A percentile compares a stretch with the other conserved stretches of the same genome.
These are phyloP conservation scores for Fusarium sp. DNA, from an alignment of 2,329 filamentous ascomycete genomes.

Conservation along the genomic window DNA sequence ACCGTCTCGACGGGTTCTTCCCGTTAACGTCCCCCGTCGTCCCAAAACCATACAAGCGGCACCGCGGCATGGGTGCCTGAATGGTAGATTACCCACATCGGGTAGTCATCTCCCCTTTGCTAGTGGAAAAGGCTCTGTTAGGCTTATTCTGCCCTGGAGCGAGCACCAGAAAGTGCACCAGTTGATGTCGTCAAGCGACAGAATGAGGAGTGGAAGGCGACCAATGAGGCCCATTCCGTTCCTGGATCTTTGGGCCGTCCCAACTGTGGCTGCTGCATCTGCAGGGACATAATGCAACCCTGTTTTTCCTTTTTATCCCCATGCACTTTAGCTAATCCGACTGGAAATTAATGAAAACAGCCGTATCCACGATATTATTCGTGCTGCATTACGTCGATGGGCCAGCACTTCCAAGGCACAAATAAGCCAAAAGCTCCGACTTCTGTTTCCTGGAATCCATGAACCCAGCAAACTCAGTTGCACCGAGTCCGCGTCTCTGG, in stretches of 20 bases:
- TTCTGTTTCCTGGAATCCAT: slow-evolving; percentile 16
- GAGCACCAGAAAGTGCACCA: slow-evolving; percentile 9
- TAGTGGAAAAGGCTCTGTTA: slow-evolving; percentile 30
- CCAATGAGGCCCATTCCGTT: slow-evolving; percentile 36
- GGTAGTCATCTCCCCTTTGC: slow-evolving; percentile 42
- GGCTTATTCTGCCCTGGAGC: slow-evolving; percentile 33
- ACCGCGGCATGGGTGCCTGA: slow-evolving; percentile 29
- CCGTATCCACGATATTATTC: slow-evolving; percentile 18
- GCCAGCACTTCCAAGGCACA: slow-evolving; percentile 37
- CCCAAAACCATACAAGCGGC: slow-evolving; percentile 33
- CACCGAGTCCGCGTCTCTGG: slow-evolving; percentile 20
- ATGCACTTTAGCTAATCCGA: slow-evolving; percentile 21
- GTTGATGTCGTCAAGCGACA: slow-evolving; percentile 41
- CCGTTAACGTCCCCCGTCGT: slow-evolving; percentile 35
- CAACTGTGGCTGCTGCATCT: slow-evolving; percentile 26
- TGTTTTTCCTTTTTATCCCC: slow-evolving; percentile 22
- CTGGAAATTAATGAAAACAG: slow-evolving; percentile 33
- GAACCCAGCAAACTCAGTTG: slow-evolving; percentile 12
- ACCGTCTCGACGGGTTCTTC: slow-evolving; percentile 36
- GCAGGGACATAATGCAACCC: slow-evolving; percentile 40
- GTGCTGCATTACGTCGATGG: slow-evolving; percentile 25
- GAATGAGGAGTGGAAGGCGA: neutral
- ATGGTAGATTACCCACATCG: slow-evolving; percentile 32
- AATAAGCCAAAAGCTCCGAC: slow-evolving; percentile 13
- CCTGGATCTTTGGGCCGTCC: slow-evolving; percentile 31